Base-by-base conservation (phyloP, 768 basidiomycete genomes). In the Kwoniella sp. region DNA sequence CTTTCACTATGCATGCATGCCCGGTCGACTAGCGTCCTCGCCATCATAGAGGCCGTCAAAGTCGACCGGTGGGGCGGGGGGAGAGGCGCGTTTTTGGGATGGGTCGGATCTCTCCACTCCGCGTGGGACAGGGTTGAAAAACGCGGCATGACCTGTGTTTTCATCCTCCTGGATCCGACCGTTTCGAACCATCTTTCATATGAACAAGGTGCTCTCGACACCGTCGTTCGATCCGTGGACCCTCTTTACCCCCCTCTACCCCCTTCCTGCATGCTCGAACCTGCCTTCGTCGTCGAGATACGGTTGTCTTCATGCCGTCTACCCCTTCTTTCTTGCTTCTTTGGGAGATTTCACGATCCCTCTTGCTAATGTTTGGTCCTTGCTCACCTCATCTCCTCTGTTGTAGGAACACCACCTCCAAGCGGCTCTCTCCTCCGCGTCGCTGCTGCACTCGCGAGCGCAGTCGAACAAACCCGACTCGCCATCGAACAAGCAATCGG, bases 391-490 rank as follows among this genome's bases (percentile, higher is more conserved):
- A 29, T 20, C 23, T 15, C 9, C n/a, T 33, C 19, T 33, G 29
- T 38, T 28, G 19, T 63, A 71, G 67, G 77, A 78, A 65, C 73
- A 76, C 49, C 77, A 78, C 65, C 63, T 78, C 3, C 77, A 77
- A 67, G 75, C 75, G 46, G 76, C 75, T 50, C 70, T 77, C 40
- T 73, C 74, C 0, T 71, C 74, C 5, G 68, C 74, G 9, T 73
- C 73, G 7, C 71, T 77, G n/a, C 49, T 71, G 46, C 68, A 68
- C 44, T 76, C 66, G 33, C 56, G 43, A 27, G 48, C 33, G 43
- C 46, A 50, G 22, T 49, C 53, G 27, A 50, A 51, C 22, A 62
- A 59, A 45, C 61, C 67, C 11, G 56, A 63, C 17, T 61, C 63
- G 34, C 57, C 64, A 17, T 49, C 47, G 3, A 50, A 53, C 48